Evolutionary conservation across 805 yeast genomes (phyloP), one percentile per base, ranked within the genome.

Genomic region (Metschnikowia picachoensis): DNA sequence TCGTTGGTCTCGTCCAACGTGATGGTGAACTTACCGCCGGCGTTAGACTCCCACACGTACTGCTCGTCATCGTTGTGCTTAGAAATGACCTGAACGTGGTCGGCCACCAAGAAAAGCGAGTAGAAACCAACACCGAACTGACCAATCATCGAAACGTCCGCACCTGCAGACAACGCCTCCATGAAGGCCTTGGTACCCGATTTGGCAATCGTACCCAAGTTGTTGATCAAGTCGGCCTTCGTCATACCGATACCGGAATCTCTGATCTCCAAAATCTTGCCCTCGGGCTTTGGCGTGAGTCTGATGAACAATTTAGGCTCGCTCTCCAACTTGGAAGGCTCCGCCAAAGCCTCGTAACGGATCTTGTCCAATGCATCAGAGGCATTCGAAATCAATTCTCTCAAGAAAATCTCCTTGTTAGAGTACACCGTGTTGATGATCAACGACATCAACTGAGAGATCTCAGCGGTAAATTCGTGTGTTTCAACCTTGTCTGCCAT

Each of bases 41-140:
- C 99, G 65, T 94, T 91, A 42, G 99, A 94, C 79, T 94, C 99
- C 99, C 99, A 94, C 64, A 94, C 78, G 84, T 94, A 94, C 79
- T 94, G 99, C 72, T 94, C 98, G 70, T 94, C 99, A 65, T 94
- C 99, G 69, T 94, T 94, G 82, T 90, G 85, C 81, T 94, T 94
- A 52, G 99, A 88, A 70, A 94, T 88, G 62, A 94, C 99, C 78
- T 94, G 97, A 56, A 94, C 99, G 62, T 82, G 88, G 78, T 94
- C 99, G 63, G 99, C 98, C 68, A 94, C 99, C 78, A 94, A 82
- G 87, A 94, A 94, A 60, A 92, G 80, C 46, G 99, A 94, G 85
- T 94, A 94, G 92, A 94, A 94, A 84, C 99, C 99, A 62, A 94
- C 99, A 90, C 99, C 99, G 79, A 94, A 94, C 79, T 94, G 99